A percentile compares a stretch with the other conserved stretches of the same genome.
Evolutionary conservation across 768 basidiomycete genomes (phyloP).

Genomic region (Amanita subjunquillea): DNA sequence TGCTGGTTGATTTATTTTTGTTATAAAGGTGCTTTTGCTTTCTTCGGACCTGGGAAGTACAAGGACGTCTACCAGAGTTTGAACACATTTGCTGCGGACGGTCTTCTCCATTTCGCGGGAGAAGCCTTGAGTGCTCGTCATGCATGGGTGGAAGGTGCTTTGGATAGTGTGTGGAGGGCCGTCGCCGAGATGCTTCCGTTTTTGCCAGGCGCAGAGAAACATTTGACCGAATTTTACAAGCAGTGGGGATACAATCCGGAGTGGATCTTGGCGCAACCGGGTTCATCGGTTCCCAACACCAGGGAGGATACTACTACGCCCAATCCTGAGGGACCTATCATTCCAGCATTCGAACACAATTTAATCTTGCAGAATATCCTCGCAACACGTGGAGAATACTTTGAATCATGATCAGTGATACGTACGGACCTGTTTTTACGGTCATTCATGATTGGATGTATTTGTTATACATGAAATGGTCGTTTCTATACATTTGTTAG

Average conservation of each 20-base stretch:
- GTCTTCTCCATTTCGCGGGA: slow-evolving; percentile 23
- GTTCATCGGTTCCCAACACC: not conserved
- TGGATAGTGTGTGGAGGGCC: slow-evolving; percentile 13
- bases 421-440: too few species aligned
- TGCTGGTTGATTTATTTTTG: not conserved
- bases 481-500: too few species aligned
- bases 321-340: not conserved
- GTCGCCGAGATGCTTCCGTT: slow-evolving; percentile 11
- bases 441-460: too few species aligned
- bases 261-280: not conserved
- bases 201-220: not conserved
- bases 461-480: too few species aligned
- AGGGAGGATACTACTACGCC: not conserved
- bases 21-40: slow-evolving; percentile 20
- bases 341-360: not conserved
- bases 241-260: not conserved
- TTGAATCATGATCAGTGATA: not conserved
- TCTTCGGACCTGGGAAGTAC: slow-evolving; percentile 26
- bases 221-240: not conserved
- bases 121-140: slow-evolving; percentile 25
- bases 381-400: not conserved
- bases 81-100: slow-evolving; percentile 11
- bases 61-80: slow-evolving; percentile 14
- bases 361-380: not conserved
- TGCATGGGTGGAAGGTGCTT: slow-evolving; percentile 17